A percentile compares a stretch with the other conserved stretches of the same genome.
Conservation (phyloP, 202 grass and related monocot genomes). For the Elaeis oleifera region DNA sequence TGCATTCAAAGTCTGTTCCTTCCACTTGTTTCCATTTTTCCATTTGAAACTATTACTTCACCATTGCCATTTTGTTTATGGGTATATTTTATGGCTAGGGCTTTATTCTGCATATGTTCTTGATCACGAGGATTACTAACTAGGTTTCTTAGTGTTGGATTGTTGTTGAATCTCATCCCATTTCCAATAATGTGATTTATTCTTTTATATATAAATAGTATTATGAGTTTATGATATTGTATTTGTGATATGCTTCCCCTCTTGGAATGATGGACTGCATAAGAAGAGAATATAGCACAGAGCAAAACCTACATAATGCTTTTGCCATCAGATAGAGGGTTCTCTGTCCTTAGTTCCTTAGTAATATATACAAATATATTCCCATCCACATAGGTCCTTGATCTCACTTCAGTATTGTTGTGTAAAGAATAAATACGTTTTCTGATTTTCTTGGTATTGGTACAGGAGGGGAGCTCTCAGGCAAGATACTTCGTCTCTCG, state of each 20-base stretch:
- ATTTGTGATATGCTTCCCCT: no score
- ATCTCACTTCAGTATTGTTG: constrained; percentile 19
- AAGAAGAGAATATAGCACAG: no score
- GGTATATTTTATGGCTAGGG: not conserved
- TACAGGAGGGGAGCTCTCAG: constrained; percentile 90
- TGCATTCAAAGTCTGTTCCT: constrained; percentile 73
- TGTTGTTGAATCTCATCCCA: no score
- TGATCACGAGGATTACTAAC: not conserved
- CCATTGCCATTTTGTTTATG: constrained; percentile 6
- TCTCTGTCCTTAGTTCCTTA: no score
- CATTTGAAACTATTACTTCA: constrained; percentile 12
- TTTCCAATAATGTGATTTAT: no score
- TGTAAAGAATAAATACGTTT: not conserved
- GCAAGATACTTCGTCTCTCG: constrained; percentile 95
- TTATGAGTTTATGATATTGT: no score
- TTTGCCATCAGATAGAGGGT: no score
- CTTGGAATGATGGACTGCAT: no score
- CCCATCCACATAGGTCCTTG: not conserved
- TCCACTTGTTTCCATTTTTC: constrained; percentile 13
- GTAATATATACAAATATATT: no score
- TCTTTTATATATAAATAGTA: no score
- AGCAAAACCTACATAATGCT: no score
- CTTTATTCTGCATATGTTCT: not conserved
- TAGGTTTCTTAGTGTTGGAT: no score
- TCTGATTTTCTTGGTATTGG: constrained; percentile 11